Evolutionary conservation across 371 early-diverging fungal genomes (phyloP).

Genomic region (Mucor lusitanicus): DNA sequence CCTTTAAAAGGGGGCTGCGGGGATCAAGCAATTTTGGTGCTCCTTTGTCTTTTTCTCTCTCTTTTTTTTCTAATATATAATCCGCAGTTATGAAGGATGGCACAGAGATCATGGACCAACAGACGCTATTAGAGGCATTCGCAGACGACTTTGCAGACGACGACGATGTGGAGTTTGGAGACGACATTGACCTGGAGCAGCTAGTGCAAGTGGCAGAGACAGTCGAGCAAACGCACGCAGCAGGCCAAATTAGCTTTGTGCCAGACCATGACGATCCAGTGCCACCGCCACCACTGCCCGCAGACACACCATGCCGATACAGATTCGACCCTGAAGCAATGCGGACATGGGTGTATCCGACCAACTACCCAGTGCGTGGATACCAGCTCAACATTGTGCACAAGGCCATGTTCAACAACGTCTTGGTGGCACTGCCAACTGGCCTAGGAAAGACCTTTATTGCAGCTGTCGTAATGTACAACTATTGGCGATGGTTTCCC

Average conservation of each 20-base stretch:
- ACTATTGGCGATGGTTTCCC: constrained; percentile 95
- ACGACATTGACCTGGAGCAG: constrained; percentile 27
- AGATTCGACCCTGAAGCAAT: constrained; percentile 54
- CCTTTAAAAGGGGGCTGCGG: not conserved
- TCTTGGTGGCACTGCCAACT: constrained; percentile 87
- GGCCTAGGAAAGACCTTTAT: constrained; percentile 96
- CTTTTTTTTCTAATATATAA: not conserved
- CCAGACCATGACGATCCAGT: constrained; percentile 18
- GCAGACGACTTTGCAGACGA: not conserved
- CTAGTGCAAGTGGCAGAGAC: constrained; percentile 19
- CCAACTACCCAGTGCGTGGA: constrained; percentile 76
- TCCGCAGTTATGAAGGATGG: constrained; percentile 9
- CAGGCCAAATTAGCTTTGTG: constrained; percentile 16
- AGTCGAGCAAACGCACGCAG: constrained; percentile 16
- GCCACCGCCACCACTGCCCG: constrained; percentile 17
- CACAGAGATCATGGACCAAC: not conserved
- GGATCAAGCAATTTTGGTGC: constrained; percentile 3
- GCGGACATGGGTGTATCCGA: constrained; percentile 81
- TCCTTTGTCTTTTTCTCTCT: not conserved
- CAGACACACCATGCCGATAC: constrained; percentile 40
- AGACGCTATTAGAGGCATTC: not conserved
- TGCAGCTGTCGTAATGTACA: constrained; percentile 95
- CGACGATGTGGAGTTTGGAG: constrained; percentile 25
- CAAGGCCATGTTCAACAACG: constrained; percentile 80
- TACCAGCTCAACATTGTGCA: constrained; percentile 91